A percentile compares a stretch with the other conserved stretches of the same genome.
Conservation (phyloP, 2,329 filamentous ascomycete genomes). For the Eutypella sp. region DNA sequence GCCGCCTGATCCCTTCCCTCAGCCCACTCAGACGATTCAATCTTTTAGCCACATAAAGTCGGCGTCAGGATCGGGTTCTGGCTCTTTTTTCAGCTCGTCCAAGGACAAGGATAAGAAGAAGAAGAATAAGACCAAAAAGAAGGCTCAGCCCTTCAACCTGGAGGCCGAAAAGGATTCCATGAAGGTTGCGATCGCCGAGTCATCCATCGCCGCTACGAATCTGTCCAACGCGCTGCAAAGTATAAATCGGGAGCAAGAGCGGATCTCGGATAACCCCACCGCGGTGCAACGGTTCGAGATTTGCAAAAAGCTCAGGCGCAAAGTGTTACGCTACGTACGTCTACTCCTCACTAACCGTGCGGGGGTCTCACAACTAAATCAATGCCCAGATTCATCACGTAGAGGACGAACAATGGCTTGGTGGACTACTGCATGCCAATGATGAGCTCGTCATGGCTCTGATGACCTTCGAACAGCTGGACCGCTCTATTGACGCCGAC, state of each 20-base stretch:
- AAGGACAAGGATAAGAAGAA: slow-evolving; percentile 48
- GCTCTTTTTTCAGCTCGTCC: slow-evolving; percentile 35
- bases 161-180: slow-evolving; percentile 85
- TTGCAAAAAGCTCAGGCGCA: slow-evolving; percentile 80
- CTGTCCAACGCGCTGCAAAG: slow-evolving; percentile 80
- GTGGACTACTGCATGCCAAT: slow-evolving; percentile 85
- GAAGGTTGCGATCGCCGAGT: slow-evolving; percentile 81
- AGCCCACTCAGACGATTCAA: slow-evolving; percentile 26
- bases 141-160: slow-evolving; percentile 68
- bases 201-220: slow-evolving; percentile 87
- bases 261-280: slow-evolving; percentile 77
- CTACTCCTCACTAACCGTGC: too few species aligned
- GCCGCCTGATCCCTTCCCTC: slow-evolving; percentile 20
- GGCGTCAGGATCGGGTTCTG: slow-evolving; percentile 30
- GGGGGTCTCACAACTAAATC: too few species aligned
- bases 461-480: slow-evolving; percentile 91
- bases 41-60: slow-evolving; percentile 35
- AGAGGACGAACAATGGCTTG: slow-evolving; percentile 86
- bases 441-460: slow-evolving; percentile 91
- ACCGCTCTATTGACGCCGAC: slow-evolving; percentile 75
- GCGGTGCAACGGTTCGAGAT: slow-evolving; percentile 75
- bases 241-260: slow-evolving; percentile 84
- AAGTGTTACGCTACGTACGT: slow-evolving; percentile 76
- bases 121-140: slow-evolving; percentile 52
- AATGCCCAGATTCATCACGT: slow-evolving; percentile 75